phyloP scores from a whole-genome alignment of 108 stramenopile genomes.

The Chaetoceros tenuissimus region DNA sequence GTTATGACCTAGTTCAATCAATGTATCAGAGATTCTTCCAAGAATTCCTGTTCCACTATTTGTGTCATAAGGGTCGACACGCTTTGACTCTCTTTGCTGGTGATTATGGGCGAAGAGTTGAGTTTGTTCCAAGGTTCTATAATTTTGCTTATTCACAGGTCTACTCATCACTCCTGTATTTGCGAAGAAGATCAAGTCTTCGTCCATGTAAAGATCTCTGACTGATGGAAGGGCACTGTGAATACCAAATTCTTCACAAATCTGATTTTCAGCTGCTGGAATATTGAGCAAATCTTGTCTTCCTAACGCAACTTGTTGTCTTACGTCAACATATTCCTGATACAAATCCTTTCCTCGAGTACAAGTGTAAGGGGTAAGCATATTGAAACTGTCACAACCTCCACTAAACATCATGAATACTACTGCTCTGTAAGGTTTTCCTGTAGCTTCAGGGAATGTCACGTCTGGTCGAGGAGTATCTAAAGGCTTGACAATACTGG shows the following conservation, averaged over 20 bases:
- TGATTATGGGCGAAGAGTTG: conserved; percentile 59
- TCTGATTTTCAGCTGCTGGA: conserved; percentile 26
- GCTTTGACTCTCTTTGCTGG: conserved; percentile 24
- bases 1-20: conserved; percentile 10
- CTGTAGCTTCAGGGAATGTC: conserved; percentile 8
- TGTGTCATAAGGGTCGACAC: conserved; percentile 25
- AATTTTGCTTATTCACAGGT: conserved; percentile 34
- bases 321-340: conserved; percentile 22
- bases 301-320: conserved; percentile 21
- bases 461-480: conserved; percentile 8
- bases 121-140: conserved; percentile 22
- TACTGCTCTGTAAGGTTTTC: conserved; percentile 40
- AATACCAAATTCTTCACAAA: conserved; percentile 50
- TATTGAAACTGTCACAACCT: conserved; percentile 44
- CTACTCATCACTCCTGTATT: conserved; percentile 58
- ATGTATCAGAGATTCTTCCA: conserved; percentile 5
- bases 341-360: conserved; percentile 20
- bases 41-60: conserved; percentile 26
- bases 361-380: conserved; percentile 39
- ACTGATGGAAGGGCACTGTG: conserved; percentile 24
- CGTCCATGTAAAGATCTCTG: conserved; percentile 44
- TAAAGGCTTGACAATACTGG: conserved; percentile 14
- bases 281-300: conserved; percentile 14
- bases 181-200: conserved; percentile 52
- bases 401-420: conserved; percentile 40